These are phyloP conservation scores for Sabuloglossum arenarium DNA, from an alignment of 495 filamentous ascomycete species.

Conservation along the genomic window DNA sequence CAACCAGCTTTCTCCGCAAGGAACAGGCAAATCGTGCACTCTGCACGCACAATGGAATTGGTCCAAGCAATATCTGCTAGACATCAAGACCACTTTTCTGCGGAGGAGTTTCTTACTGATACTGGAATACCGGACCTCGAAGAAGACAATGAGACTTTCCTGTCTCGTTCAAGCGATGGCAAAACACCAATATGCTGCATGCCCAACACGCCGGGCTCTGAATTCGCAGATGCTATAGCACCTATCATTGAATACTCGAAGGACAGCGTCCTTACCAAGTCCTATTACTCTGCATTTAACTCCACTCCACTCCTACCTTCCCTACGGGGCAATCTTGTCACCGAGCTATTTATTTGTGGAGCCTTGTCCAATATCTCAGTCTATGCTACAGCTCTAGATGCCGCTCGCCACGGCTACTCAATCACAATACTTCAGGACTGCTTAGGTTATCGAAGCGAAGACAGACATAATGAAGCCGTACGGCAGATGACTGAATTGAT, in stretches of 20 bases:
- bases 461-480: constrained; percentile 55
- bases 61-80: not conserved
- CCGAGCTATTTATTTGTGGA: constrained; percentile 81
- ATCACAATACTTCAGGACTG: constrained; percentile 81
- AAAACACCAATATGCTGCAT: constrained; percentile 30
- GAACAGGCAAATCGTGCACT: not conserved
- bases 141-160: constrained; percentile 36
- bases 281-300: constrained; percentile 75
- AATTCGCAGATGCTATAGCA: constrained; percentile 13
- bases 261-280: constrained; percentile 58
- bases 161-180: constrained; percentile 21
- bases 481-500: constrained; percentile 55
- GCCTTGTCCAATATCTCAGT: constrained; percentile 76
- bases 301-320: constrained; percentile 46
- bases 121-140: constrained; percentile 19
- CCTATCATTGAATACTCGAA: constrained; percentile 11
- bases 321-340: constrained; percentile 59
- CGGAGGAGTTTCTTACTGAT: constrained; percentile 9
- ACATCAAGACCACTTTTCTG: constrained; percentile 7
- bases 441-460: constrained; percentile 56
- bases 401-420: constrained; percentile 64
- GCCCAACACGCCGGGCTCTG: constrained; percentile 39
- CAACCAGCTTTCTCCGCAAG: no score
- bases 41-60: not conserved
- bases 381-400: constrained; percentile 82